Conservation (phyloP, 768 basidiomycete genomes). For the Collybiopsis confluens region DNA sequence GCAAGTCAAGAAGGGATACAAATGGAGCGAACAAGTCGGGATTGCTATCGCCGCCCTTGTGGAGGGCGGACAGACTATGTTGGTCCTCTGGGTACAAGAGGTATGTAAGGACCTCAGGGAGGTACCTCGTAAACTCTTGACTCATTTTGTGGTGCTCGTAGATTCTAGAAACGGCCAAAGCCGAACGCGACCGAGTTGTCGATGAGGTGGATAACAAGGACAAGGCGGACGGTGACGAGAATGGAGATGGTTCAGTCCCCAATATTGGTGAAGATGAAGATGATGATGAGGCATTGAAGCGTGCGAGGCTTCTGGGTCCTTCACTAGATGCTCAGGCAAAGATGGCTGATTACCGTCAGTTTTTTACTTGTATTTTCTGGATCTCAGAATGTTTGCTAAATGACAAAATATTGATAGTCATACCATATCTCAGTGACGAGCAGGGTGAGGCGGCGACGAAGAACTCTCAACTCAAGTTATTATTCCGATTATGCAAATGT, state of each 20-base stretch:
- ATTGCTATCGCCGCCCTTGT: constrained; percentile 75
- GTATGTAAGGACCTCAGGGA: too few relatives aligned
- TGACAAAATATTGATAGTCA: constrained; percentile 41
- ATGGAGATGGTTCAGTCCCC: constrained; percentile 28
- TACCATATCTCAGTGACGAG: constrained; percentile 72
- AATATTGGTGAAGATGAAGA: constrained; percentile 26
- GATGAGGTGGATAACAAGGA: constrained; percentile 50
- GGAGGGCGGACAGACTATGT: constrained; percentile 55
- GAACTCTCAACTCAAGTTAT: constrained; percentile 75
- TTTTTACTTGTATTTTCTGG: constrained; percentile 8
- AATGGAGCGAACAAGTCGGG: constrained; percentile 86
- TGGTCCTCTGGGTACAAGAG: constrained; percentile 79
- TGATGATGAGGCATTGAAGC: constrained; percentile 24
- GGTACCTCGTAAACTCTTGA: not conserved
- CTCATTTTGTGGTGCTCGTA: constrained; percentile 26
- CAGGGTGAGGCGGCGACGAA: constrained; percentile 73
- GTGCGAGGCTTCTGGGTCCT: constrained; percentile 34
- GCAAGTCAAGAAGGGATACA: constrained; percentile 80
- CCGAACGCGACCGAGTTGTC: constrained; percentile 54
- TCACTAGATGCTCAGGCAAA: constrained; percentile 68
- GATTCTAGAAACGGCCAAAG: constrained; percentile 61
- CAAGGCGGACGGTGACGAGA: constrained; percentile 26
- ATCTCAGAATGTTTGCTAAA: not conserved
- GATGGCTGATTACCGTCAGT: constrained; percentile 73
- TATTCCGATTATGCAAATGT: constrained; percentile 80